These are phyloP conservation scores for Coemansia sp. DNA, from an alignment of 371 early-diverging fungal genomes.

Conservation along the genomic window DNA sequence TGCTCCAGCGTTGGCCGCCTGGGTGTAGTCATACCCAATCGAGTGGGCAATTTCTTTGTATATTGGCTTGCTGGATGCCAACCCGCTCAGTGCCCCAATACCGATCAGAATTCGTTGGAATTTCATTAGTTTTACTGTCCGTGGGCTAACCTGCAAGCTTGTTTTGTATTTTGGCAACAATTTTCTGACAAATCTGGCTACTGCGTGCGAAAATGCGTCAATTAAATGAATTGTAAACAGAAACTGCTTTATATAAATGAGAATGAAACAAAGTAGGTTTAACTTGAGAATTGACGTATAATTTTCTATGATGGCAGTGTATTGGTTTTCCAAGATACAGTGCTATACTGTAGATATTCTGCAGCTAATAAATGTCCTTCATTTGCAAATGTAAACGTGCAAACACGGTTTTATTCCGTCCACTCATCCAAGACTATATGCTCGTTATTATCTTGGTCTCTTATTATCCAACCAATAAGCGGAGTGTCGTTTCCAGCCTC, in stretches of 20 bases:
- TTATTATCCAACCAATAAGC: conserved; percentile 39
- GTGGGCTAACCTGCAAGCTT: neutral
- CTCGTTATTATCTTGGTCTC: conserved; percentile 12
- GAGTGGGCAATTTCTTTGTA: conserved; percentile 45
- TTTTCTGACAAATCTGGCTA: conserved; percentile 1
- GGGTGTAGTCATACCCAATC: conserved; percentile 22
- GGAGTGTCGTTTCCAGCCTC: conserved; percentile 28
- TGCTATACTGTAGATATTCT: neutral
- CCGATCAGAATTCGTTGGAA: neutral
- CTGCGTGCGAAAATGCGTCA: conserved; percentile 4
- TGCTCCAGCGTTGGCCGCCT: conserved; percentile 24
- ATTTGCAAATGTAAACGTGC: neutral
- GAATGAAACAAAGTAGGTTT: no score
- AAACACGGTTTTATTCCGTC: neutral
- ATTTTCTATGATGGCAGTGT: neutral
- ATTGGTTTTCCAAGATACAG: neutral
- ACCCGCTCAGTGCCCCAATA: neutral
- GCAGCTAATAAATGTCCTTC: neutral
- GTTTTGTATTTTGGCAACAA: neutral
- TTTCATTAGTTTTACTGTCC: neutral
- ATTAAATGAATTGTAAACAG: conserved; percentile 1
- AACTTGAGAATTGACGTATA: neutral
- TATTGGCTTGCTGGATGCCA: conserved; percentile 10
- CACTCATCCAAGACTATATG: neutral
- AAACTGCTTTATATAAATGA: neutral